Base-by-base conservation (phyloP, 139 green algal species). In the Edaphochlamys debaryana region DNA sequence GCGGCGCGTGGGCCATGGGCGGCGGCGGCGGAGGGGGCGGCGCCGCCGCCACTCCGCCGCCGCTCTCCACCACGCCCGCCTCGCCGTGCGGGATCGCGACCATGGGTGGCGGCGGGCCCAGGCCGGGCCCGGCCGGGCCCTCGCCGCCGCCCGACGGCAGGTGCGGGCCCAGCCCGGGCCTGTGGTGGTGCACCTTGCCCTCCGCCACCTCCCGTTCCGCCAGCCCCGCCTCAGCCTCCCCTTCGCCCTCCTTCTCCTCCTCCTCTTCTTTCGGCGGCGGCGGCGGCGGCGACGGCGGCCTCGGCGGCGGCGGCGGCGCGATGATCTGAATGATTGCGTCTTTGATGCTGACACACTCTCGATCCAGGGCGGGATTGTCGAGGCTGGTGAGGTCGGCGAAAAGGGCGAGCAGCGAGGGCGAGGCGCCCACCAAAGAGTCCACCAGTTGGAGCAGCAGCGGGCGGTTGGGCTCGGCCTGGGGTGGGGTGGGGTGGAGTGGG, bases 321-420 rank as follows among this genome's bases (percentile, higher is more conserved):
- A 82, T 68, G 63, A 82, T 63, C 58, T 80, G 73, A 1, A 80
- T 80, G 75, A 82, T 48, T 2, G 37, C 58, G 62, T 82, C 42
- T 42, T 82, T 82, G 75, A 82, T 71, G 75, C 37, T 25, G 9
- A 36, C 22, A n/a, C 64, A 29, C 2, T 73, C 75, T 4, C 34
- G 23, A n/a, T 82, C 75, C n/a, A 82, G 60, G 1, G 25, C n/a
- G 17, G 75, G 19, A 62, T 72, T 82, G 75, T 82, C 75, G 62
- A 82, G 30, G 62, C 38, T 63, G 62, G 62, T 82, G 6, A 82
- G 40, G 75, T 82, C 75, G n/a, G 75, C 75, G 32, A 82, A 72
- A 3, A 82, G 63, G 40, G 27, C 37, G 3, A 82, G 42, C 29
- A 82, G 30, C 5, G 32, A 42, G 7, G 23, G 62, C 23, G n/a